Evolutionary conservation across 805 yeast genomes (phyloP), one percentile per base, ranked within the genome.

Genomic region (Metschnikowia cerradonensis): DNA sequence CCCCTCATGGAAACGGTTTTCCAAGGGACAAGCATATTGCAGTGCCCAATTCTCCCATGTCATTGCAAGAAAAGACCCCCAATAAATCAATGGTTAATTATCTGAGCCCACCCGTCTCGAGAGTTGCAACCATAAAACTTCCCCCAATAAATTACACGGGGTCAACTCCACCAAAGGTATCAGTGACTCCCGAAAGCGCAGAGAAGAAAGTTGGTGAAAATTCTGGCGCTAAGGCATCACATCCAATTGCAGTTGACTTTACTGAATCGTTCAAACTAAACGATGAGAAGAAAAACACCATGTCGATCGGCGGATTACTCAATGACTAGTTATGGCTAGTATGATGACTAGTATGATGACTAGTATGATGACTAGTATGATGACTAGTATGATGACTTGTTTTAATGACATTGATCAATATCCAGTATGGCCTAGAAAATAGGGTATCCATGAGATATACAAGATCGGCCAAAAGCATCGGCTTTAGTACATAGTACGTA

Each of bases 251-350:
- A 5, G 55, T 59, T 30, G 62, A 59, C 51, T 59, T 59, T 38
- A 59, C 62, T 13, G 47, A 50, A 4, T 52, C 53, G n/a, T 58
- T 58, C 32, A 36, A 44, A 42, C 40, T 52, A 39, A 50, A 46
- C 46, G 46, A 36, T 23, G 42, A 56, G 20, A 57, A 56, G 38
- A 60, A 54, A 19, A 59, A 60, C 5, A 59, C 63, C 11, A 64
- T 70, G 61, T 72, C 78, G 13, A 72, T 73, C 35, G 73, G 73
- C 4, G 76, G 76, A 4, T 53, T 73, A 38, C 65, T 73, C 39
- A 73, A 73, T 52, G 68, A 63, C 26, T 50, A 45, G 26, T 14
- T 6, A 6, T n/a, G 10, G 11, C 17, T 4, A 7, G 11, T 20
- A 20, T 20, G 20, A 20, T 20, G 26, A 23, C 26, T 23, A 23